Conservation (phyloP, 2,329 filamentous ascomycete species). For the Nannizziopsis arthrosporioides region DNA sequence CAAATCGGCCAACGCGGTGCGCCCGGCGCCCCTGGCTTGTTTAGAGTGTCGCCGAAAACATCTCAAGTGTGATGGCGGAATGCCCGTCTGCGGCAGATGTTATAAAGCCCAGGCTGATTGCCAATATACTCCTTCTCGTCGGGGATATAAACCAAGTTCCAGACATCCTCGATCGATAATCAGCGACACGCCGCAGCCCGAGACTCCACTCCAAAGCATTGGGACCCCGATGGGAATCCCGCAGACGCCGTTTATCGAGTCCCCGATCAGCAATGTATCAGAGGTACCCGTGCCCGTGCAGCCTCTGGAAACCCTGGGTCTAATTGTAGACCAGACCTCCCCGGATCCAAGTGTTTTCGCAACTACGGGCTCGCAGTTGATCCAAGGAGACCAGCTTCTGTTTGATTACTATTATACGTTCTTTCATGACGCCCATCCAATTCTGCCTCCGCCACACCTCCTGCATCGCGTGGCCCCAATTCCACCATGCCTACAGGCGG, state of each 20-base stretch:
- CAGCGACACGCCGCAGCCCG: background rate
- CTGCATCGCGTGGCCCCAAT: constrained; percentile 30
- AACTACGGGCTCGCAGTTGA: constrained; percentile 21
- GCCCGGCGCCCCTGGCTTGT: constrained; percentile 37
- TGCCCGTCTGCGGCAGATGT: constrained; percentile 57
- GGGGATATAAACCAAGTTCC: constrained; percentile 61
- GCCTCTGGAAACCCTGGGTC: constrained; percentile 3
- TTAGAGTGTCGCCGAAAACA: constrained; percentile 47
- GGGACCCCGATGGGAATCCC: constrained; percentile 2
- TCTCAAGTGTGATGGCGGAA: constrained; percentile 62
- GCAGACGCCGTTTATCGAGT: constrained; percentile 5
- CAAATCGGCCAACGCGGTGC: constrained; percentile 13
- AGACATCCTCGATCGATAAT: constrained; percentile 30
- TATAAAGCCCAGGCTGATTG: constrained; percentile 48
- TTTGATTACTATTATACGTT: constrained; percentile 45
- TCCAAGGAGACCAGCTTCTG: constrained; percentile 31
- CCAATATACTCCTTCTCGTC: constrained; percentile 60
- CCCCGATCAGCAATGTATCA: constrained; percentile 15
- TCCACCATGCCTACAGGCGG: constrained; percentile 40
- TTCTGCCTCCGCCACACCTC: constrained; percentile 41
- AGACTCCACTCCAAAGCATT: constrained; percentile 3
- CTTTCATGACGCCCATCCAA: constrained; percentile 47
- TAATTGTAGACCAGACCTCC: constrained; percentile 5
- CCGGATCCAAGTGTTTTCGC: constrained; percentile 20
- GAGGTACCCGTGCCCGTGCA: constrained; percentile 12